These are phyloP conservation scores for Suillus luteus DNA, from an alignment of 768 basidiomycete species.

Conservation along the genomic window DNA sequence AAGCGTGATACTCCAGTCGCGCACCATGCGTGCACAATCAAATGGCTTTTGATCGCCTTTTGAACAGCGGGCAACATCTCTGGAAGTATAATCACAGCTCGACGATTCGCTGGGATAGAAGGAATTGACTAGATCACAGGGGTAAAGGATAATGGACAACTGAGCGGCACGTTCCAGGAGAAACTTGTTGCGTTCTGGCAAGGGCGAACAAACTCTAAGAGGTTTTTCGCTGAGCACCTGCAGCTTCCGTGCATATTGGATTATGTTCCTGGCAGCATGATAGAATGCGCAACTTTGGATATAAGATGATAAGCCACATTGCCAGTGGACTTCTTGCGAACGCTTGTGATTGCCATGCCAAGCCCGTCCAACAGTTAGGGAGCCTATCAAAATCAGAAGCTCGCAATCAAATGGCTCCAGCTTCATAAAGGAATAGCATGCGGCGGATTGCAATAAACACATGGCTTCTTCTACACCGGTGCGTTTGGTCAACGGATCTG, in stretches of 20 bases:
- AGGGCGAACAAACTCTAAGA: conserved; percentile 9
- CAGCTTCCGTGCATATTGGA: conserved; percentile 9
- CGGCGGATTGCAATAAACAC: conserved; percentile 35
- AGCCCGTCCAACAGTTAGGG: conserved; percentile 33
- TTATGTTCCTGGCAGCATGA: conserved; percentile 14
- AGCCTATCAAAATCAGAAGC: conserved; percentile 34
- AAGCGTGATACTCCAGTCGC: conserved; percentile 2
- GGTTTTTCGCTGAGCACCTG: conserved; percentile 10
- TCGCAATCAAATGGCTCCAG: conserved; percentile 26
- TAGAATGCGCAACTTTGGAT: conserved; percentile 34
- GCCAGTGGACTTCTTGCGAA: conserved; percentile 41
- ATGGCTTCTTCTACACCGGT: conserved; percentile 46
- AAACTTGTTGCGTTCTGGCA: conserved; percentile 15
- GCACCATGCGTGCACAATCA: conserved; percentile 10
- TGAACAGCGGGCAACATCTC: conserved; percentile 8
- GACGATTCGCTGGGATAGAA: background rate
- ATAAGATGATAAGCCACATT: conserved; percentile 17
- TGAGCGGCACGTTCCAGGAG: conserved; percentile 19
- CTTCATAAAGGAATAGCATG: conserved; percentile 40
- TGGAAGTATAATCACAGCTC: conserved; percentile 9
- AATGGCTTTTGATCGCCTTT: conserved; percentile 16
- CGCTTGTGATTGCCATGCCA: conserved; percentile 38
- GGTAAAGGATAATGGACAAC: conserved; percentile 19
- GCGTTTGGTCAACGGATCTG: conserved; percentile 43
- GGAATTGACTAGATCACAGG: conserved; percentile 7